Base-by-base conservation (phyloP, 2,329 filamentous ascomycete species). In the Cladosporium phlei region DNA sequence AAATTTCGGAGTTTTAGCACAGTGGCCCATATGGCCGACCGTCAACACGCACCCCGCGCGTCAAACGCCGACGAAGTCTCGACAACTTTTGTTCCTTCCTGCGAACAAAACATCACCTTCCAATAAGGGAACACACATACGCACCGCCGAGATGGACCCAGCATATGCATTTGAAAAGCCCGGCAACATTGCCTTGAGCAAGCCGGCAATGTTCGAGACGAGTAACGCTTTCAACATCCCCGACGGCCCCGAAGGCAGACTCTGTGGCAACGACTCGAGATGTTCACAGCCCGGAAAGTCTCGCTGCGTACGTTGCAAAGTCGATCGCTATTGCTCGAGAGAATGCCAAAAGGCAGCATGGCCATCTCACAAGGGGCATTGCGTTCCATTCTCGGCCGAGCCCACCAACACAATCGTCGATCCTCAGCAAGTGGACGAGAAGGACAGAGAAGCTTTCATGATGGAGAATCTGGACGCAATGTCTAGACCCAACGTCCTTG, bases 291-390 rank as follows among this genome's bases (percentile, higher is more conserved):
- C 39, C 1, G 39, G 39, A 12, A 43, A 25, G 14, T 43, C 39
- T 24, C n/a, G 29, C 19, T 67, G 65, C 47, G 50, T 55, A 4
- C 53, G 55, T 48, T 68, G 65, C 57, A 57, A 57, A 19, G 51
- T 51, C 1, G 53, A 54, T 21, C 35, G 22, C 12, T 67, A 67
- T 54, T 68, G 66, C 42, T 50, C 51, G 28, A 57, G 55, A 37
- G 58, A 61, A 11, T 67, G 63, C 47, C 63, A 67, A 40, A 63
- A 59, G 29, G 52, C 56, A 10, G 54, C 63, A 40, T 65, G 58
- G 58, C 63, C 63, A 35, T 35, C 19, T 2, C 63, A 68, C 58
- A 66, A 67, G 51, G 63, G 61, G 33, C 43, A 52, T 11, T 65
- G 63, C 46, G 29, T 16, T 7, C 28, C 28, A 2, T 43, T 43